Percentiles rank a stretch among this genome's conserved stretches.
phyloP scores from a whole-genome alignment of 73 alveolate genomes.

The Paramecium pentaurelia region DNA sequence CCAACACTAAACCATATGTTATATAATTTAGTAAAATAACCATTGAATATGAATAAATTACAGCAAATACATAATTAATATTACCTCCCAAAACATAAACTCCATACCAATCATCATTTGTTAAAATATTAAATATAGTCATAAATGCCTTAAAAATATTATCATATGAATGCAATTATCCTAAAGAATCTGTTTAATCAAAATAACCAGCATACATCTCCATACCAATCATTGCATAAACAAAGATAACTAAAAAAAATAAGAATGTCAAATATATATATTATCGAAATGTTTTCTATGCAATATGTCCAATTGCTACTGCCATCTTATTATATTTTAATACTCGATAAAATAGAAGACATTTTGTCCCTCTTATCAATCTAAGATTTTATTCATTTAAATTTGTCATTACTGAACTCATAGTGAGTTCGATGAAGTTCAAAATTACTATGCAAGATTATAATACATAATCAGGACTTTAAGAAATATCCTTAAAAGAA shows the following conservation, averaged over 20 bases:
- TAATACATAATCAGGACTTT: neutral
- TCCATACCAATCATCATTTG: slow-evolving; percentile 52
- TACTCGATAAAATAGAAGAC: neutral
- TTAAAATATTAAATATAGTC: slow-evolving; percentile 1
- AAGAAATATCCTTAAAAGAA: neutral
- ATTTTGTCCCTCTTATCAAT: slow-evolving; percentile 1
- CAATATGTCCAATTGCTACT: slow-evolving; percentile 8
- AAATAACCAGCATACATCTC: neutral
- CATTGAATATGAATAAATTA: neutral
- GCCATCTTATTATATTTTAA: slow-evolving; percentile 25
- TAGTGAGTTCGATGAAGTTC: neutral
- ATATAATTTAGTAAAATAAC: neutral
- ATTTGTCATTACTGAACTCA: neutral
- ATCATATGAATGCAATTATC: slow-evolving; percentile 28
- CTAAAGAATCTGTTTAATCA: neutral
- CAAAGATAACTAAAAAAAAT: neutral
- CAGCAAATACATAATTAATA: neutral
- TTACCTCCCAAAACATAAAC: neutral
- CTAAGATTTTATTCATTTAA: neutral
- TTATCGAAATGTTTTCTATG: neutral
- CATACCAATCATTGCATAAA: slow-evolving; percentile 15
- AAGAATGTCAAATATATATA: slow-evolving; percentile 4
- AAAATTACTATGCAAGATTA: neutral
- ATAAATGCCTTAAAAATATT: neutral
- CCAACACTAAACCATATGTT: slow-evolving; percentile 41